Base-by-base conservation (phyloP, 2,329 filamentous ascomycete genomes). In the Pestalotiopsis sp. region DNA sequence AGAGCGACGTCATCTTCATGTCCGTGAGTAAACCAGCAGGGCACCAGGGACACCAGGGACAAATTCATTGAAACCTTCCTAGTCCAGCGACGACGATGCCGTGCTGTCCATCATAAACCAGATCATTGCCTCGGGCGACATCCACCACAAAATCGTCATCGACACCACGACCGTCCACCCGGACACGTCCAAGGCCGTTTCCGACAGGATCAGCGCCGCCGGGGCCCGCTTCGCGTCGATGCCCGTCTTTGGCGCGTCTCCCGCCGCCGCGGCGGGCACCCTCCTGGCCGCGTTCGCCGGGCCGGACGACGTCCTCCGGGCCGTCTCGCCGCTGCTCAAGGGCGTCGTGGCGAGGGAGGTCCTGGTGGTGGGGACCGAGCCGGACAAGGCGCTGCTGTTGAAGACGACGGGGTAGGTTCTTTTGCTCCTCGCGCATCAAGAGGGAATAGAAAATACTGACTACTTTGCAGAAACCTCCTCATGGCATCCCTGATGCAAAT, bases 111-210 rank as follows among this genome's bases (percentile, higher is more conserved):
- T 84, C 1, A 68, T 80, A 0, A 59, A 70, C n/a, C 64, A 74
- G 27, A 73, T 79, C n/a, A 41, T 77, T 1, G 25, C 64, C 0
- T 70, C 73, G 39, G 66, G 70, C n/a, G 31, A 72, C 13, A 52
- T 81, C 2, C 13, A 68, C 3, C 76, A 75, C n/a, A 87, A 86
- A 70, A 77, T 82, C 13, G 70, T 86, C 9, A 77, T 84, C 20
- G 85, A 87, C 68, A 85, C 84, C 0, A 86, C 85, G 0, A 87
- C 85, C 0, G 81, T 87, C 1, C 83, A 86, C 66, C 84, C 85
- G 0, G 74, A 79, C 6, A 83, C 83, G 0, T 81, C 83, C 0
- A 70, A 73, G 1, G 69, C 70, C 5, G 75, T 78, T 0, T 69
- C 79, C 1, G 62, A 67, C 0, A 74, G 73, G 0, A 71, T 87